phyloP scores from a whole-genome alignment of 306 rosid species.

The Fagus sylvatica region DNA sequence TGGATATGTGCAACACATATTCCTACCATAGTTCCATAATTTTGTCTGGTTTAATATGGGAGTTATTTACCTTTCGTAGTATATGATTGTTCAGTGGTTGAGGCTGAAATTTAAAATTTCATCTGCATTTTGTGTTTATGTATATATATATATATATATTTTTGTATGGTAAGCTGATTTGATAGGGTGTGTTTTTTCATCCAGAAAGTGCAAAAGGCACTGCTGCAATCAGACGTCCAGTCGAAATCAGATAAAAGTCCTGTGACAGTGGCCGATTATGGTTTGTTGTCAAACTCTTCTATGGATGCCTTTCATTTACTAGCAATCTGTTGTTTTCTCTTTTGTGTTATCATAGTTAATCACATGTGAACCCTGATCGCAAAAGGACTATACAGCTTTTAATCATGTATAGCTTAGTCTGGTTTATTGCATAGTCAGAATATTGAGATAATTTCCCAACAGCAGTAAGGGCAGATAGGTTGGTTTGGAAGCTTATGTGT shows the following conservation, averaged over 20 bases:
- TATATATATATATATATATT: not conserved
- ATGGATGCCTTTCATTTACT: not conserved
- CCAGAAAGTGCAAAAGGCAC: slow-evolving; percentile 88
- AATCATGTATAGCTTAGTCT: not conserved
- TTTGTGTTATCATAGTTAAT: not conserved
- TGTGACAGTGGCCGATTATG: slow-evolving; percentile 95
- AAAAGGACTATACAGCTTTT: not conserved
- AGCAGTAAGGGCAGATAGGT: too few species aligned
- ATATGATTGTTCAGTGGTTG: not conserved
- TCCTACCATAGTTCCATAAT: not conserved
- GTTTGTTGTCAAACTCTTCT: slow-evolving; percentile 34
- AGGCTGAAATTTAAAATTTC: not conserved
- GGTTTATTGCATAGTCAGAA: not conserved
- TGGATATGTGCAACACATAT: not conserved
- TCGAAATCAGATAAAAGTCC: slow-evolving; percentile 94
- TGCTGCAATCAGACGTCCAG: slow-evolving; percentile 83
- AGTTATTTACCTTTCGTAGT: not conserved
- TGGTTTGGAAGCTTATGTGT: too few species aligned
- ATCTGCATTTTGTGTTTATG: not conserved
- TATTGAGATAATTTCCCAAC: not conserved
- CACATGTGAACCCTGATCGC: not conserved
- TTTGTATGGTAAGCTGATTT: slow-evolving; percentile 4
- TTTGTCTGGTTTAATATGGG: not conserved
- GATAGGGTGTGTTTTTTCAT: slow-evolving; percentile 12
- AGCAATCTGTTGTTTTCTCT: slow-evolving; percentile 10